Percentiles rank a stretch among this genome's conserved stretches.
These are phyloP conservation scores for Populus tremula DNA, from an alignment of 345 rosid species.

Conservation along the genomic window DNA sequence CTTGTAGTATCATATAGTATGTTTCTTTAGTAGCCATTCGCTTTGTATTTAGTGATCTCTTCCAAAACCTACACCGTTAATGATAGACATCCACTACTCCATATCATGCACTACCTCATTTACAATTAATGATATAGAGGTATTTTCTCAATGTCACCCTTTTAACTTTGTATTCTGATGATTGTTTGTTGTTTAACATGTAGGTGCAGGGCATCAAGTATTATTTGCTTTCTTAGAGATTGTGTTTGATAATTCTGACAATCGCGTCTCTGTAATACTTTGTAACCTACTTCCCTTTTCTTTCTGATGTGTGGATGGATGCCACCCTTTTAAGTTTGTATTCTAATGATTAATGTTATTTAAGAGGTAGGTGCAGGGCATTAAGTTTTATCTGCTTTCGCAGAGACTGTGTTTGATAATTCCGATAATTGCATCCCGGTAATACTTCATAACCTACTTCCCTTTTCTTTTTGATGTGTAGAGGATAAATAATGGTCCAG, in stretches of 20 bases:
- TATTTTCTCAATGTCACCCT: neutral
- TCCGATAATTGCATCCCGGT: slow-evolving; percentile 87
- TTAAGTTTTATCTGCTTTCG: slow-evolving; percentile 83
- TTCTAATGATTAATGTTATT: slow-evolving; percentile 7
- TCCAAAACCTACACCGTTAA: slow-evolving; percentile 72
- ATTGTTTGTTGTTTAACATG: slow-evolving; percentile 44
- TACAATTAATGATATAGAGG: slow-evolving; percentile 2
- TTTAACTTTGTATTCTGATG: slow-evolving; percentile 2
- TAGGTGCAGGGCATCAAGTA: slow-evolving; percentile 97
- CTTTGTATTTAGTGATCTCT: slow-evolving; percentile 86
- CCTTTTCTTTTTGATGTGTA: neutral
- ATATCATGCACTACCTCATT: neutral
- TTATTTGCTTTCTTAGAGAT: slow-evolving; percentile 88
- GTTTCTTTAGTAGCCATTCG: slow-evolving; percentile 65
- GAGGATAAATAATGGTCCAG: neutral
- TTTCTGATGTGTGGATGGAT: neutral
- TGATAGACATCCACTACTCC: slow-evolving; percentile 80
- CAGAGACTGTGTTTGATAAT: slow-evolving; percentile 95
- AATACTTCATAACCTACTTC: slow-evolving; percentile 18
- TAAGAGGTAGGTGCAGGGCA: slow-evolving; percentile 94
- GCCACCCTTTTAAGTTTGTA: slow-evolving; percentile 1
- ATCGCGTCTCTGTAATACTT: slow-evolving; percentile 71
- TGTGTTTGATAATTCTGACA: slow-evolving; percentile 83
- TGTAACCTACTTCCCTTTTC: slow-evolving; percentile 3
- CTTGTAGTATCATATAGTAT: neutral